These are phyloP conservation scores for Ceriops decandra DNA, from an alignment of 345 rosid genomes.

Conservation along the genomic window DNA sequence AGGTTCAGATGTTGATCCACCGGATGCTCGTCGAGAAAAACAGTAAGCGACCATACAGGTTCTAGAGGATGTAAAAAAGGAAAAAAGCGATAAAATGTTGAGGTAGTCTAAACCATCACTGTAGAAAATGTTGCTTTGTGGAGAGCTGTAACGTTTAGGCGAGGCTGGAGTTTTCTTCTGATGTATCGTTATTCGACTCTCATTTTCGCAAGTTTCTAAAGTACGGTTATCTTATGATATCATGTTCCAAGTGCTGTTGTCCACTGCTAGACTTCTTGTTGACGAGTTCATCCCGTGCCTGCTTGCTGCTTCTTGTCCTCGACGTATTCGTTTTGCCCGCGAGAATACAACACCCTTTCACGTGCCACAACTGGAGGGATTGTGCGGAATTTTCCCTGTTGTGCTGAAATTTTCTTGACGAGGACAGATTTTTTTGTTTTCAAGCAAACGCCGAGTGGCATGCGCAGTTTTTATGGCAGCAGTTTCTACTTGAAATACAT, in stretches of 20 bases:
- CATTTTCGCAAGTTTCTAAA: neutral
- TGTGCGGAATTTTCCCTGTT: no score
- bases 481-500: no score
- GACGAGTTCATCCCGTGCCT: neutral
- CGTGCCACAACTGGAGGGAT: no score
- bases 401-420: no score
- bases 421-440: no score
- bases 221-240: slow-evolving; percentile 21
- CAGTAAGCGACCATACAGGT: slow-evolving; percentile 29
- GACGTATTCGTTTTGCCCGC: no score
- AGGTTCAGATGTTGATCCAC: slow-evolving; percentile 34
- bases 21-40: slow-evolving; percentile 34
- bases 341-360: no score
- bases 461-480: no score
- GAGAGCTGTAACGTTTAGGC: slow-evolving; percentile 55
- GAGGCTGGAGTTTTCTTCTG: slow-evolving; percentile 29
- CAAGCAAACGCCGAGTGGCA: no score
- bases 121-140: slow-evolving; percentile 44
- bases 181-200: slow-evolving; percentile 39
- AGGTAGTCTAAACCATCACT: slow-evolving; percentile 39
- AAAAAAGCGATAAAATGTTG: slow-evolving; percentile 29
- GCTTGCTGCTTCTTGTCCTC: no score
- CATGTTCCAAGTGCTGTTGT: neutral
- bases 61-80: slow-evolving; percentile 47
- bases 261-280: neutral